Percentiles rank a stretch among this genome's conserved stretches.
These are phyloP conservation scores for Pachysandra terminalis DNA, from an alignment of 164 flowering plant species.

Conservation along the genomic window DNA sequence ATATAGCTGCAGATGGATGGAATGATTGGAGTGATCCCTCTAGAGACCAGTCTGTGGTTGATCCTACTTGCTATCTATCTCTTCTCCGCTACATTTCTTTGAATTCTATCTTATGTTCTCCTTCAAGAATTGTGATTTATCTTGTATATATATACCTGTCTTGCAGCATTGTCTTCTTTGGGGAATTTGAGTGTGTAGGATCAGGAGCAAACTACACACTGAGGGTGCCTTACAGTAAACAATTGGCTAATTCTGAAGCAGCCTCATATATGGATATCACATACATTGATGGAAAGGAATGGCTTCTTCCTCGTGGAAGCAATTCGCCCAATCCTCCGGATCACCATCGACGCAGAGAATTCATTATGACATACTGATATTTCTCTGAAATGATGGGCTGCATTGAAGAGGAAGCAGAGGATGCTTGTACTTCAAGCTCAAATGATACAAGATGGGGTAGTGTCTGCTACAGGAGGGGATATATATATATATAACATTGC, in stretches of 20 bases:
- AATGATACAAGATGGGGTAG: neutral
- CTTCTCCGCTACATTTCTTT: neutral
- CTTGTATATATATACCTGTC: neutral
- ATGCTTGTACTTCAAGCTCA: neutral
- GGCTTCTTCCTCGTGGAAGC: slow-evolving; percentile 37
- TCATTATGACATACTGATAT: neutral
- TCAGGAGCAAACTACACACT: slow-evolving; percentile 52
- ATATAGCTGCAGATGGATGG: slow-evolving; percentile 55
- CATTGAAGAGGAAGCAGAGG: too few species aligned
- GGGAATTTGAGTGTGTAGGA: slow-evolving; percentile 69
- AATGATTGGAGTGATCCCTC: slow-evolving; percentile 51
- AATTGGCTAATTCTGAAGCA: slow-evolving; percentile 50
- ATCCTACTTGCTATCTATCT: slow-evolving; percentile 12
- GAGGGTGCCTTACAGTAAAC: slow-evolving; percentile 54
- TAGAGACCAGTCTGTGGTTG: slow-evolving; percentile 40
- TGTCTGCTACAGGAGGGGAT: neutral
- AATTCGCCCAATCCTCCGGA: slow-evolving; percentile 2
- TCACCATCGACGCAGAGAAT: neutral
- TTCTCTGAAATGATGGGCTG: neutral
- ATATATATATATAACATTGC: neutral
- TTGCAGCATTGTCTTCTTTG: slow-evolving; percentile 63
- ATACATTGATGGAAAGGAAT: slow-evolving; percentile 61
- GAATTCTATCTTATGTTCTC: too few species aligned
- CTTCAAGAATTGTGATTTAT: neutral
- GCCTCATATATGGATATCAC: slow-evolving; percentile 44